A percentile compares a stretch with the other conserved stretches of the same genome.
These are phyloP conservation scores for Microascus cirrosus DNA, from an alignment of 2,329 filamentous ascomycete genomes.

Conservation along the genomic window DNA sequence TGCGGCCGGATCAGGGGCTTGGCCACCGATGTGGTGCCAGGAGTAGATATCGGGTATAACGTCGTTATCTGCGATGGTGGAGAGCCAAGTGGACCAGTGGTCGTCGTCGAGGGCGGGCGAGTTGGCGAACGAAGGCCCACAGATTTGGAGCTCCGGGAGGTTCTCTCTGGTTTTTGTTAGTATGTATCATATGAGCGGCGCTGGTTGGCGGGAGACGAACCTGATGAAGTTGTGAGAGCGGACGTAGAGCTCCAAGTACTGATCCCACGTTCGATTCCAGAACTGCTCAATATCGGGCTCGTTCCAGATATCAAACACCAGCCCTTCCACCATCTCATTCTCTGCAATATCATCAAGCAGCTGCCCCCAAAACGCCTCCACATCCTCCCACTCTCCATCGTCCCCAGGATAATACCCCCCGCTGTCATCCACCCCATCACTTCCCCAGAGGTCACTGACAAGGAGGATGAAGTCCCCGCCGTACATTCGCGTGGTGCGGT, in stretches of 20 bases:
- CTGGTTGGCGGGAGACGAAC: background rate
- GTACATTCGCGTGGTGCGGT: conserved; percentile 27
- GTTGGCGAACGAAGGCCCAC: conserved; percentile 3
- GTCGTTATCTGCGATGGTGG: conserved; percentile 5
- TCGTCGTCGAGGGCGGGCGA: background rate
- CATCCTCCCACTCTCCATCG: conserved; percentile 32
- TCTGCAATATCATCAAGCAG: conserved; percentile 23
- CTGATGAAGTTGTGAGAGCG: conserved; percentile 9
- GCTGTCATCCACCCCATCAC: conserved; percentile 27
- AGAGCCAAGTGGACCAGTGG: conserved; percentile 5
- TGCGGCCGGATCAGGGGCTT: conserved; percentile 3
- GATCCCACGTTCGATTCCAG: conserved; percentile 9
- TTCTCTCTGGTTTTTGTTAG: conserved; percentile 6
- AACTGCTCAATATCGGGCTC: conserved; percentile 28
- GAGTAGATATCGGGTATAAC: conserved; percentile 8
- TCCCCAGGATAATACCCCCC: conserved; percentile 32
- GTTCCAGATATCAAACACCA: conserved; percentile 42
- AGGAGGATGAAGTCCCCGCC: conserved; percentile 32
- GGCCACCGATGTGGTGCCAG: conserved; percentile 9
- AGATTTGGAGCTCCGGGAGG: conserved; percentile 6
- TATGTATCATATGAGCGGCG: background rate
- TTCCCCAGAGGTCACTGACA: conserved; percentile 34
- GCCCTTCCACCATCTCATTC: conserved; percentile 21
- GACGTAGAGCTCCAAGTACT: conserved; percentile 10
- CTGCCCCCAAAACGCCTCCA: conserved; percentile 27